phyloP scores from a whole-genome alignment of 805 yeast species.

The Ogataea trehalophila region DNA sequence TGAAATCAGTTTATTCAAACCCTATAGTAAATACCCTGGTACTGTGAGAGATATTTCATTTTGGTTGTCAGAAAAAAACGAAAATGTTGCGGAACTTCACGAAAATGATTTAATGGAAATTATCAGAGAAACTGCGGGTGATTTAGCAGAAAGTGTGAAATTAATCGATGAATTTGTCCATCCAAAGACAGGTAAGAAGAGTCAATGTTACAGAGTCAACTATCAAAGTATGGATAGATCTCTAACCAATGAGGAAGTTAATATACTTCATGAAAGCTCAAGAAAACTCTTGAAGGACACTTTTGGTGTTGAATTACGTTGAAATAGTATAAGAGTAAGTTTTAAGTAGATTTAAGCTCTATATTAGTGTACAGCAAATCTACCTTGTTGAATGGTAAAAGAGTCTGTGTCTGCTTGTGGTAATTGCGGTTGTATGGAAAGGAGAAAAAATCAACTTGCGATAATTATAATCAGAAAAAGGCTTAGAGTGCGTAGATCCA shows the following conservation, averaged over 20 bases:
- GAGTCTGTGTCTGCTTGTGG: too few relatives aligned
- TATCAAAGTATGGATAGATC: conserved; percentile 96
- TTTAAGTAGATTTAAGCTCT: too few relatives aligned
- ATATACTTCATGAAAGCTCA: conserved; percentile 62
- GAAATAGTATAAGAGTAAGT: background rate
- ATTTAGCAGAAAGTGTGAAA: conserved; percentile 80
- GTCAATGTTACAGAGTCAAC: conserved; percentile 84
- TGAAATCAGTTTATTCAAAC: conserved; percentile 65
- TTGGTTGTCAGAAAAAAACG: conserved; percentile 59
- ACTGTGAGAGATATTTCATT: conserved; percentile 84
- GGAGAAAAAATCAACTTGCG: too few relatives aligned
- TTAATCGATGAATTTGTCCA: conserved; percentile 79
- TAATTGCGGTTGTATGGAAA: too few relatives aligned
- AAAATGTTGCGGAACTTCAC: conserved; percentile 41
- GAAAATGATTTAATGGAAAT: conserved; percentile 92
- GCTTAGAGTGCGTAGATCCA: too few relatives aligned
- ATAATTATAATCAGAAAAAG: too few relatives aligned
- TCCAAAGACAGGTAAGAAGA: conserved; percentile 70
- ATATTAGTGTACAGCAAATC: too few relatives aligned
- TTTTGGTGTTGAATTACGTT: conserved; percentile 54
- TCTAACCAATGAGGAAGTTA: conserved; percentile 80
- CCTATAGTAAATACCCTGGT: conserved; percentile 90
- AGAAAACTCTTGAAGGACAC: conserved; percentile 48
- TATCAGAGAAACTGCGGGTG: conserved; percentile 80
- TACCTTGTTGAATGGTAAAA: too few relatives aligned